Evolutionary conservation across 2,329 filamentous ascomycete genomes (phyloP), one percentile per base, ranked within the genome.

Genomic region (Nigrograna mackinnonii): DNA sequence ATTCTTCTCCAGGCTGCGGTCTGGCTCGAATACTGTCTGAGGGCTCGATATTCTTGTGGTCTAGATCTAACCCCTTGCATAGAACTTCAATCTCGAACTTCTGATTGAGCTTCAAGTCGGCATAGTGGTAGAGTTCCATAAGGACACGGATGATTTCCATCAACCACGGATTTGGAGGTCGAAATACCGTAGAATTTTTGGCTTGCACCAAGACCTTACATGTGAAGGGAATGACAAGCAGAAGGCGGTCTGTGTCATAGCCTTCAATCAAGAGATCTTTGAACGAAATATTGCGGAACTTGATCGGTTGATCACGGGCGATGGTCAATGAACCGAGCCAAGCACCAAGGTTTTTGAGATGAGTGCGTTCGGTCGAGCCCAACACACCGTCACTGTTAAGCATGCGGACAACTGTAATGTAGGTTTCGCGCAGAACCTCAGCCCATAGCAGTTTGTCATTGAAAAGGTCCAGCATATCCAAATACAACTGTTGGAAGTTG

Each of bases 11-110:
- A 35, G 87, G 85, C 14, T 84, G 75, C 20, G 70, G 79, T 30
- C 91, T 83, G 54, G 91, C 89, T 48, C 91, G 80, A 42, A 99
- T 94, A 61, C 91, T 86, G 17, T 87, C 85, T 0, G 91, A 89
- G 1, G 92, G 89, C 56, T 95, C 87, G 49, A 97, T 91, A 45
- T 82, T 86, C 71, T 95, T 96, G 69, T 96, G 87, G 49, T 97
- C 91, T n/a, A 97, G 77, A 41, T 86, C 86, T 13, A 99, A 76
- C 11, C 91, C 91, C 64, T 95, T 95, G 76, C 91, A 99, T 18
- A 99, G 79, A 19, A 99, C 91, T 69, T 99, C 94, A 44, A 99
- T 97, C 68, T 99, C 94, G 57, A 99, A 99, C 60, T 97, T 99
- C 38, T 96, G 84, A 55, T 97, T 97, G 26, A 99, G 80, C 67